Conservation (phyloP, 1,284 basidiomycete genomes). For the Fomitopsis palustris region DNA sequence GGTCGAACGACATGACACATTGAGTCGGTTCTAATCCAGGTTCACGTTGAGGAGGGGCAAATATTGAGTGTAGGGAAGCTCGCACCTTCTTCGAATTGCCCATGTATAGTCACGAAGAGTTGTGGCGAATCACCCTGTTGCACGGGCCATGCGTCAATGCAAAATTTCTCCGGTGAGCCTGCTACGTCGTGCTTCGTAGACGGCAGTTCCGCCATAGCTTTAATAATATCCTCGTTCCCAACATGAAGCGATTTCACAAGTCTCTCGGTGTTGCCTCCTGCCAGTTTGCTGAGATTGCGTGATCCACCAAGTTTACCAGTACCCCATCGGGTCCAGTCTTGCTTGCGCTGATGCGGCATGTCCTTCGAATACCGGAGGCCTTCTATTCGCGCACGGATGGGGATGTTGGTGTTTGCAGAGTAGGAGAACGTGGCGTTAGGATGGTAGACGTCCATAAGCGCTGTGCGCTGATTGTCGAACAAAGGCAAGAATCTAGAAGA, state of each 20-base stretch:
- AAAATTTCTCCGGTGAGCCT: slow-evolving; percentile 77
- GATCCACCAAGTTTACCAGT: slow-evolving; percentile 53
- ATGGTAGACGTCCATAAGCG: slow-evolving; percentile 76
- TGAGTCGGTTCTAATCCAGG: slow-evolving; percentile 21
- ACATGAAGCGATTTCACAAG: slow-evolving; percentile 71
- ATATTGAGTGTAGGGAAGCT: slow-evolving; percentile 12
- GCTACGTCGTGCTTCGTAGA: slow-evolving; percentile 78
- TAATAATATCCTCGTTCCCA: slow-evolving; percentile 66
- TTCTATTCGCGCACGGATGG: slow-evolving; percentile 64
- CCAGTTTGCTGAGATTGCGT: slow-evolving; percentile 74
- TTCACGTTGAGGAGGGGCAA: slow-evolving; percentile 3
- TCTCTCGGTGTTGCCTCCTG: slow-evolving; percentile 52
- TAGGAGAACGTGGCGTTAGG: slow-evolving; percentile 87
- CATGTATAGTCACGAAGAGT: slow-evolving; percentile 85
- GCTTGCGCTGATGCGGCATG: slow-evolving; percentile 78
- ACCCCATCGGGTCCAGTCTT: slow-evolving; percentile 75
- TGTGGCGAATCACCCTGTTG: slow-evolving; percentile 56
- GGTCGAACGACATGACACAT: slow-evolving; percentile 90
- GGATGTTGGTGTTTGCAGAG: slow-evolving; percentile 79
- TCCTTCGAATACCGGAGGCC: slow-evolving; percentile 57
- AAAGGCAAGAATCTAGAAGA: slow-evolving; percentile 72
- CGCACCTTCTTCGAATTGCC: slow-evolving; percentile 88
- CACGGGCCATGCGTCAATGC: slow-evolving; percentile 85
- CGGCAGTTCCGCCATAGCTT: slow-evolving; percentile 65
- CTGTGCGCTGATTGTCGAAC: slow-evolving; percentile 76